Percentiles rank a stretch among this genome's conserved stretches.
phyloP scores from a whole-genome alignment of 495 filamentous ascomycete species.

The Penicillium nucicola region DNA sequence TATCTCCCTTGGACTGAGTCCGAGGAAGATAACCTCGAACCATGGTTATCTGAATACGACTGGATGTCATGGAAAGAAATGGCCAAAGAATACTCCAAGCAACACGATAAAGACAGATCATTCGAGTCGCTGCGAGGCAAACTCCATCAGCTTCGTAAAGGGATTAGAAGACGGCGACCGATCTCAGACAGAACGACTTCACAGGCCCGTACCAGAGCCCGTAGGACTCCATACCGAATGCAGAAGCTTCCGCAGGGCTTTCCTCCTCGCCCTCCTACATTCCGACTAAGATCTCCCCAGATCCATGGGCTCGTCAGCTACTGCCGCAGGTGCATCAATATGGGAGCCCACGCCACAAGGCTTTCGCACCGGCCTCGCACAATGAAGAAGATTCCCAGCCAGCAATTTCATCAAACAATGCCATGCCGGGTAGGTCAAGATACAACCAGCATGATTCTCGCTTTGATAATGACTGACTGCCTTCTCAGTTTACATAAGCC shows the following conservation, averaged over 20 bases:
- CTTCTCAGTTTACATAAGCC: neutral
- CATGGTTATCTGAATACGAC: neutral
- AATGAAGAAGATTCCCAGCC: neutral
- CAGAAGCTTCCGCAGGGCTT: conserved; percentile 1
- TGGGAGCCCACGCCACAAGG: neutral
- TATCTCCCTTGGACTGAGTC: neutral
- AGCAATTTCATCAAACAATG: neutral
- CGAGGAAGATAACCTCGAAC: conserved; percentile 1
- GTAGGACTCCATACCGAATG: neutral
- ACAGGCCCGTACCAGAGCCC: neutral
- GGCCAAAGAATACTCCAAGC: conserved; percentile 1
- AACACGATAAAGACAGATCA: neutral
- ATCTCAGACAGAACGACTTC: neutral
- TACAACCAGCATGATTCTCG: neutral
- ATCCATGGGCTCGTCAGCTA: neutral
- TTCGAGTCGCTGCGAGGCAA: conserved; percentile 2
- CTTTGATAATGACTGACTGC: neutral
- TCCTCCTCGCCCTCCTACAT: neutral
- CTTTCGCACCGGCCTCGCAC: neutral
- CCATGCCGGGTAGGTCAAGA: neutral
- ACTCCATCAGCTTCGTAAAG: neutral
- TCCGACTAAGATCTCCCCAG: neutral
- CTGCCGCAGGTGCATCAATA: neutral
- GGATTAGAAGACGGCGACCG: neutral
- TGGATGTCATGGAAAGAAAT: neutral